These are phyloP conservation scores for Castanopsis chinensis DNA, from an alignment of 306 rosid genomes.

Conservation along the genomic window DNA sequence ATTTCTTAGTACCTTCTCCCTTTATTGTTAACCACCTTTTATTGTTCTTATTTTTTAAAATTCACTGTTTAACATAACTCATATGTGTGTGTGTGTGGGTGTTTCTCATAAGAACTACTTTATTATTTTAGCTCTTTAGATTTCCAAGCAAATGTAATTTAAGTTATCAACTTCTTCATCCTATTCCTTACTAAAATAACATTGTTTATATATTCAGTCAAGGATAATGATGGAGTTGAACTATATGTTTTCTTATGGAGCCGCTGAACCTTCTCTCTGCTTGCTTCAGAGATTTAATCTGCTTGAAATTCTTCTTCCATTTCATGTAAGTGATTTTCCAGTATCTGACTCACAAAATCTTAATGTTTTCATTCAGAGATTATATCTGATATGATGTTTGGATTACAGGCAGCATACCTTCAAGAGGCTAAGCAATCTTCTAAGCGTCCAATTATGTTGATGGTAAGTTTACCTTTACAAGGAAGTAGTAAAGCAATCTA, in stretches of 20 bases:
- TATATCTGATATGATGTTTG: conserved; percentile 27
- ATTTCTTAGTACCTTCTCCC: conserved; percentile 4
- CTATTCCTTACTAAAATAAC: conserved; percentile 2
- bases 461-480: conserved; percentile 55
- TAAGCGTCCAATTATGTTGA: conserved; percentile 61
- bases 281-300: conserved; percentile 76
- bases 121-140: conserved; percentile 4
- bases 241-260: conserved; percentile 94
- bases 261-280: conserved; percentile 70
- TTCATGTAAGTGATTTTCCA: conserved; percentile 57
- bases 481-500: conserved; percentile 5
- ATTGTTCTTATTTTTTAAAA: background rate
- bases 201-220: conserved; percentile 44
- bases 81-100: background rate
- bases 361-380: conserved; percentile 11
- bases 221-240: conserved; percentile 81
- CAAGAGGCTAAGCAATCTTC: conserved; percentile 42
- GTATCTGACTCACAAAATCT: conserved; percentile 10
- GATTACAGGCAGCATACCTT: conserved; percentile 79
- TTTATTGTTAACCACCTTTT: background rate
- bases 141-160: conserved; percentile 15
- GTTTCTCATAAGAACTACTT: background rate
- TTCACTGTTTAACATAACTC: background rate
- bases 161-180: conserved; percentile 9
- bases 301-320: conserved; percentile 64